Evolutionary conservation across 345 rosid species (phyloP), one percentile per base, ranked within the genome.

Genomic region (Ceriops decandra): DNA sequence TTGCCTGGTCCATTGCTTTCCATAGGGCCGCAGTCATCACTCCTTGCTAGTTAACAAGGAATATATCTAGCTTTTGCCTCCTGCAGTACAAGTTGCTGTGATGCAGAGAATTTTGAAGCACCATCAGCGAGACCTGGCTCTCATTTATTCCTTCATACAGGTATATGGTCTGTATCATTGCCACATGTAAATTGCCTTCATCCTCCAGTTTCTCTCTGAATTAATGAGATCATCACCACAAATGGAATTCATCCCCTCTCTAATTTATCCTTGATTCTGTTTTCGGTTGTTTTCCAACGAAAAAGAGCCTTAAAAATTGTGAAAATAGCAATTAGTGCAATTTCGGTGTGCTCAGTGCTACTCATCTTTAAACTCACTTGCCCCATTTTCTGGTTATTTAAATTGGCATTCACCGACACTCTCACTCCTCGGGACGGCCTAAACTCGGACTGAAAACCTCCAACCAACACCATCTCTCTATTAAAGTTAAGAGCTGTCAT

Each of bases 321-420:
- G 75, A 84, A 71, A 57, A 81, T 68, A 19, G 93, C 88, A 46
- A 95, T 64, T 42, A 87, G 53, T 54, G 90, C 96, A 72, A 87
- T 80, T 81, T 86, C 91, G 75, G 87, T 59, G 63, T 85, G 93
- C 76, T 85, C 84, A 9, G 97, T 83, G 81, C 89, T 86, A 69
- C 79, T 86, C 52, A 86, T 81, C 84, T 85, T 95, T 60, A 95
- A 51, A 57, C 80, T 70, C 24, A 95, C 54, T 80, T 87, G 83
- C 32, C 99, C 99, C 97, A 90, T 82, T 72, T 85, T 87, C 82
- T 79, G 85, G 79, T 80, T 89, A 63, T 91, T 95, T 72, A 95
- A 35, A 72, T 87, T 95, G 65, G 86, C 77, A 77, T 77, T 87
- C 57, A 90, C 72, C 26, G 81, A 76, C 60, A 91, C 9, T 76